A percentile compares a stretch with the other conserved stretches of the same genome.
These are phyloP conservation scores for Colletotrichum sp. DNA, from an alignment of 2,329 filamentous ascomycete species.

Conservation along the genomic window DNA sequence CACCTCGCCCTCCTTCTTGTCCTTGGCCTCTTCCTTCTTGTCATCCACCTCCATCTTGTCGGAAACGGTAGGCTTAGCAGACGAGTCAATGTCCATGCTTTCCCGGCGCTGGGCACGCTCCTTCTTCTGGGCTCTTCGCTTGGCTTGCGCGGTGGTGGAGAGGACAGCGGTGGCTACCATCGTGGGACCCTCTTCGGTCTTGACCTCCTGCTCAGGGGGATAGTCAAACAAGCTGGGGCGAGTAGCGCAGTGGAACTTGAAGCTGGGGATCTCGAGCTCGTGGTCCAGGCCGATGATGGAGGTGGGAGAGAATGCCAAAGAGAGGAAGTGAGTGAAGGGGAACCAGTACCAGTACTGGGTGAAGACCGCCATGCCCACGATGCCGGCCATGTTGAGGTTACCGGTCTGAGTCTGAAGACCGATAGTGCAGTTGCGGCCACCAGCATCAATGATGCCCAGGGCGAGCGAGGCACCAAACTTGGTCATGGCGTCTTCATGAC, in stretches of 20 bases:
- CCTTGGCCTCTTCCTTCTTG: conserved; percentile 64
- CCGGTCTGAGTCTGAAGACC: conserved; percentile 97
- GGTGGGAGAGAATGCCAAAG: conserved; percentile 94
- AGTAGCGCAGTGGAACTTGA: conserved; percentile 96
- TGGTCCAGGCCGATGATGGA: conserved; percentile 94
- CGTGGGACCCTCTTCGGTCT: conserved; percentile 90
- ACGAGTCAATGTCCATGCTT: conserved; percentile 93
- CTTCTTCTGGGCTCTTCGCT: conserved; percentile 92
- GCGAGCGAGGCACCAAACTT: conserved; percentile 97
- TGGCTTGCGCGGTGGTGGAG: conserved; percentile 96
- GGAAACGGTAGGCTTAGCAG: conserved; percentile 61
- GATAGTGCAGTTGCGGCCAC: conserved; percentile 97
- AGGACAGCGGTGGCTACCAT: conserved; percentile 95
- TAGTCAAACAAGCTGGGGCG: conserved; percentile 97
- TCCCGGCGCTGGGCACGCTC: conserved; percentile 88
- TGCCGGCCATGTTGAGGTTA: conserved; percentile 97
- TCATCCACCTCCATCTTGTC: conserved; percentile 92
- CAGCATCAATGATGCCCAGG: conserved; percentile 96
- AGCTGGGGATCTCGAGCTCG: conserved; percentile 88
- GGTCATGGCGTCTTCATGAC: conserved; percentile 98
- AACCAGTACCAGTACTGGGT: conserved; percentile 99
- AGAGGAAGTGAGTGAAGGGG: conserved; percentile 96
- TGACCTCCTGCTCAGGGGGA: conserved; percentile 94
- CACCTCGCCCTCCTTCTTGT: conserved; percentile 60
- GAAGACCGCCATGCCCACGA: conserved; percentile 97